Percentiles rank a stretch among this genome's conserved stretches.
These are phyloP conservation scores for Sporothrix variecibatus DNA, from an alignment of 2,329 filamentous ascomycete species.

Conservation along the genomic window DNA sequence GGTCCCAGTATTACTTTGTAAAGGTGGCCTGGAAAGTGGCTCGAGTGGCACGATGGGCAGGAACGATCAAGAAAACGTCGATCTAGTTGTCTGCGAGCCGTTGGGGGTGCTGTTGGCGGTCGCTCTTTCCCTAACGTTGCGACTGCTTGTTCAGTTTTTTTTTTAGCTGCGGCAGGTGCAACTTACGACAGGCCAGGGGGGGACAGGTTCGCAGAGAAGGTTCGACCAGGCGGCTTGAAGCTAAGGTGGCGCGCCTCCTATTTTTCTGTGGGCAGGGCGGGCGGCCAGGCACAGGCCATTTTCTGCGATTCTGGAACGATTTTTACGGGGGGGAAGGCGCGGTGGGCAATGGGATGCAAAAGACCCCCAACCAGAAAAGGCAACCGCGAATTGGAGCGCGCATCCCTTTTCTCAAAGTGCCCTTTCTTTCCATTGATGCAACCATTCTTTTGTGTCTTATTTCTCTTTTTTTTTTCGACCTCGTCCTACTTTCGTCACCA, in stretches of 20 bases:
- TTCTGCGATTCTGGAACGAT: conserved; percentile 28
- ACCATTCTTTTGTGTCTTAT: neutral
- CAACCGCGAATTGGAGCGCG: neutral
- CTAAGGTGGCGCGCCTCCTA: conserved; percentile 14
- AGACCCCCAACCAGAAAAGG: neutral
- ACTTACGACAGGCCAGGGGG: conserved; percentile 8
- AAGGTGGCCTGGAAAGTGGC: conserved; percentile 21
- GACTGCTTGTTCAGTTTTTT: neutral
- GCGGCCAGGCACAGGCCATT: conserved; percentile 23
- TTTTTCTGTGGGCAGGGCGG: neutral
- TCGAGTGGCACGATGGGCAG: conserved; percentile 22
- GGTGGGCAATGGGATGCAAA: neutral
- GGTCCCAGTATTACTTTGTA: neutral
- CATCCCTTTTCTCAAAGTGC: conserved; percentile 6
- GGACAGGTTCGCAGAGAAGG: neutral
- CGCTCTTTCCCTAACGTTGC: neutral
- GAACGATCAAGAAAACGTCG: neutral
- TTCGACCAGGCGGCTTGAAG: neutral
- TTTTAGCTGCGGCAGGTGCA: neutral
- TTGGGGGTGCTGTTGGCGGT: neutral
- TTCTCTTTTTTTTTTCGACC: neutral
- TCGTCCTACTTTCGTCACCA: neutral
- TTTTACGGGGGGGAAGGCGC: neutral
- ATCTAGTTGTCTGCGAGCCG: neutral
- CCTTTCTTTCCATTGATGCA: neutral